Conservation (phyloP, 1,284 basidiomycete species). For the Apiotrichum laibachii region DNA sequence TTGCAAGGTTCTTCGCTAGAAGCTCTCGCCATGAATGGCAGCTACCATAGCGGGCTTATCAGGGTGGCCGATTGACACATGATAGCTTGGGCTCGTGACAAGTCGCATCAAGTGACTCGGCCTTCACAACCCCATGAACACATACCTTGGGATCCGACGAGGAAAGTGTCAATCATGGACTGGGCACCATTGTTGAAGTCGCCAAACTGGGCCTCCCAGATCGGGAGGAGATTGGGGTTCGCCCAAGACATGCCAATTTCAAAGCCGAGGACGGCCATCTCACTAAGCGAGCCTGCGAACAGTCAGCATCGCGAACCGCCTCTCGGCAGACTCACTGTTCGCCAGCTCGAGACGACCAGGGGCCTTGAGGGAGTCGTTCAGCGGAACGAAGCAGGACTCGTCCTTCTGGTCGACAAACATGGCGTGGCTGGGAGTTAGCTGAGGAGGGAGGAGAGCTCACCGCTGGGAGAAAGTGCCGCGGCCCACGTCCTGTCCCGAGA, state of each 20-base stretch:
- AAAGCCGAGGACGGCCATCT: slow-evolving; percentile 78
- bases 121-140: slow-evolving; percentile 7
- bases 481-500: slow-evolving; percentile 87
- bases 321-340: slow-evolving; percentile 61
- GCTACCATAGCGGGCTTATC: not conserved
- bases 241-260: slow-evolving; percentile 88
- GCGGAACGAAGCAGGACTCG: slow-evolving; percentile 70
- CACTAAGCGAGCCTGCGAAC: slow-evolving; percentile 69
- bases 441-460: slow-evolving; percentile 38
- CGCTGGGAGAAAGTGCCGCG: slow-evolving; percentile 85
- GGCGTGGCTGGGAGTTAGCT: slow-evolving; percentile 61
- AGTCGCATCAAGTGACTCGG: not conserved
- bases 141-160: slow-evolving; percentile 76
- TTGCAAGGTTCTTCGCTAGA: not conserved
- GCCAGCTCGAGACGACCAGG: slow-evolving; percentile 72
- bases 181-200: slow-evolving; percentile 89
- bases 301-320: too few relatives aligned
- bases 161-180: slow-evolving; percentile 82
- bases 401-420: slow-evolving; percentile 84
- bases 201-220: slow-evolving; percentile 87
- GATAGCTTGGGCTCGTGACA: too few relatives aligned
- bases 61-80: too few relatives aligned
- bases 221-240: slow-evolving; percentile 69
- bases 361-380: slow-evolving; percentile 61
- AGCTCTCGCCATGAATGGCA: not conserved